phyloP scores from a whole-genome alignment of 2,329 filamentous ascomycete species.

The Aspergillus arachidicola region DNA sequence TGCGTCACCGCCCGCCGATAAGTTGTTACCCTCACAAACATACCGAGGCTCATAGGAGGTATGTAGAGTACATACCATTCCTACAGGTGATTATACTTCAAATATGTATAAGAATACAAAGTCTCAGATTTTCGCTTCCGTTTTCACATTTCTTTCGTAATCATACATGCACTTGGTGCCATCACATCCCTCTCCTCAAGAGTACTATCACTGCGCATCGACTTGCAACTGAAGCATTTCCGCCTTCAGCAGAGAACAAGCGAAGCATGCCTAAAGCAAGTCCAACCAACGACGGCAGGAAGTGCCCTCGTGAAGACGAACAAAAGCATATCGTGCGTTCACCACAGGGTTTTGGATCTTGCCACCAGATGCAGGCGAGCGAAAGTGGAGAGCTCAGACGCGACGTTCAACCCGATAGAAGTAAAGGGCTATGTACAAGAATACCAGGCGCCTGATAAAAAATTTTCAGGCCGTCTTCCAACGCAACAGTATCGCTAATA shows the following conservation, averaged over 20 bases:
- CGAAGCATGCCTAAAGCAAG: neutral
- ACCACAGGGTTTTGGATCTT: neutral
- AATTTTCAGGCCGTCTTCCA: constrained; percentile 14
- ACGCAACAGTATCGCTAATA: constrained; percentile 13
- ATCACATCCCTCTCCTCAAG: constrained; percentile 14
- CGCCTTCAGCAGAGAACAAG: neutral
- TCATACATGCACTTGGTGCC: constrained; percentile 35
- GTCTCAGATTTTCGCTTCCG: constrained; percentile 28
- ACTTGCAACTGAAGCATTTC: neutral
- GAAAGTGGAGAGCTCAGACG: constrained; percentile 10
- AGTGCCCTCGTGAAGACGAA: neutral
- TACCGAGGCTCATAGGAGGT: too few relatives aligned
- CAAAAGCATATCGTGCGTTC: neutral
- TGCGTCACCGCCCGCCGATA: constrained; percentile 4
- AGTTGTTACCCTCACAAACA: too few relatives aligned
- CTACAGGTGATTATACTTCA: neutral
- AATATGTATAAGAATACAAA: constrained; percentile 24
- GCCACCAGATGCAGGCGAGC: neutral
- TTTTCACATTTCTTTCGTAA: constrained; percentile 43
- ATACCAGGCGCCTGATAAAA: constrained; percentile 18
- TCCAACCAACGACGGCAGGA: neutral
- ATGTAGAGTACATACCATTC: too few relatives aligned
- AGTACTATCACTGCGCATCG: constrained; percentile 10
- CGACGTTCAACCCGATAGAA: constrained; percentile 12
- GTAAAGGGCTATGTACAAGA: constrained; percentile 25